A percentile compares a stretch with the other conserved stretches of the same genome.
These are phyloP conservation scores for Kazachstania sp. DNA, from an alignment of 1,139 yeast species.

Conservation along the genomic window DNA sequence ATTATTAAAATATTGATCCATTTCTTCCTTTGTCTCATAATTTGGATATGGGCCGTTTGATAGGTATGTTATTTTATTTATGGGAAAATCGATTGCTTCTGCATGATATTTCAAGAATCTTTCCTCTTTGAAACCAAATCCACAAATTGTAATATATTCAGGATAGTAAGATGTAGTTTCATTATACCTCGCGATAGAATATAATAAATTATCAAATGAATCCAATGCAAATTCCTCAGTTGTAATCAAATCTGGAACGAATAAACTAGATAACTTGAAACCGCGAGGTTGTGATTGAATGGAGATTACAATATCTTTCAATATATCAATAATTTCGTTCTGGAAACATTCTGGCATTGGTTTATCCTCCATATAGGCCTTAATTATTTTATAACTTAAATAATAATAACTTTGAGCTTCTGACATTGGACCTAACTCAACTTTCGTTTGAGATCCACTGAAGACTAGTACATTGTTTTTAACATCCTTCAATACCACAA, in stretches of 20 bases:
- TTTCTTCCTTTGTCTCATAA: constrained; percentile 18
- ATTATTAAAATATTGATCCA: constrained; percentile 33
- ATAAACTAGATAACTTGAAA: constrained; percentile 11
- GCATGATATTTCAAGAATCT: constrained; percentile 56
- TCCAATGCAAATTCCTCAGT: constrained; percentile 70
- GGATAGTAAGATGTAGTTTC: constrained; percentile 47
- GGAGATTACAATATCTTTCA: constrained; percentile 3
- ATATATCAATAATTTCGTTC: constrained; percentile 8
- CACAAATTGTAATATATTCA: constrained; percentile 45
- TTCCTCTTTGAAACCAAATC: constrained; percentile 62
- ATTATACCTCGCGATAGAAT: constrained; percentile 49
- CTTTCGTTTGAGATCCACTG: constrained; percentile 70
- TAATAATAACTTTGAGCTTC: constrained; percentile 53
- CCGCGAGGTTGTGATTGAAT: constrained; percentile 3
- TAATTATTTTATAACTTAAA: constrained; percentile 19
- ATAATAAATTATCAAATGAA: constrained; percentile 70
- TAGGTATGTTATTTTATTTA: constrained; percentile 34
- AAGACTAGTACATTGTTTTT: constrained; percentile 37
- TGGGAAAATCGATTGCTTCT: constrained; percentile 23
- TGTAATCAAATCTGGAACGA: constrained; percentile 14
- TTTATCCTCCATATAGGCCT: background rate
- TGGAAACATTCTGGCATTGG: constrained; percentile 7
- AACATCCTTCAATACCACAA: constrained; percentile 31
- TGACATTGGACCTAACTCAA: constrained; percentile 42
- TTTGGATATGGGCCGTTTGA: constrained; percentile 56